phyloP scores from a whole-genome alignment of 257 asterid species.

The Ligustrum vulgare region DNA sequence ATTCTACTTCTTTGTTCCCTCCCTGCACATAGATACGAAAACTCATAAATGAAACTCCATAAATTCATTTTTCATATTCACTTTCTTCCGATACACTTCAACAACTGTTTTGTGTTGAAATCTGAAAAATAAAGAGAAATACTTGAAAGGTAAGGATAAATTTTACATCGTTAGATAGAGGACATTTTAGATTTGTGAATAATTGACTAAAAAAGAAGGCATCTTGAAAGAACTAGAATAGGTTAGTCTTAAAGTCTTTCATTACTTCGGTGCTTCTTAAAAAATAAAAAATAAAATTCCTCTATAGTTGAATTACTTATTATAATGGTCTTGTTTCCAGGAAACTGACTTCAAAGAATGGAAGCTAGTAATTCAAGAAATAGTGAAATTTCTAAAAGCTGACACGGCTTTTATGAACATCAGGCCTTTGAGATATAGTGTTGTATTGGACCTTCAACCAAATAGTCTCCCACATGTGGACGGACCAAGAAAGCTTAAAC shows the following conservation, averaged over 20 bases:
- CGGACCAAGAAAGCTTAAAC: slow-evolving; percentile 69
- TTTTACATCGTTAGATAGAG: neutral
- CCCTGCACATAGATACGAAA: neutral
- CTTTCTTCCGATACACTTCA: neutral
- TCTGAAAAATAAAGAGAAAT: neutral
- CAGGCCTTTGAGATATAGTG: slow-evolving; percentile 91
- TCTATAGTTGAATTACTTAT: slow-evolving; percentile 24
- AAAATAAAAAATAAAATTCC: too few relatives aligned
- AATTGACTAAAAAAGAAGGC: neutral
- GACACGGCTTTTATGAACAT: slow-evolving; percentile 93
- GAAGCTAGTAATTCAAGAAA: slow-evolving; percentile 97
- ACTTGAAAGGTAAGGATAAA: neutral
- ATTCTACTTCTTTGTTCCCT: neutral
- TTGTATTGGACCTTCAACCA: slow-evolving; percentile 82
- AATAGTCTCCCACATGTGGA: slow-evolving; percentile 62
- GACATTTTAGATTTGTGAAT: neutral
- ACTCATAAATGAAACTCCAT: neutral
- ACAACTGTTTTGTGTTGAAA: neutral
- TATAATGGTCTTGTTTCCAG: slow-evolving; percentile 55
- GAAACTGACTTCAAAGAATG: slow-evolving; percentile 96
- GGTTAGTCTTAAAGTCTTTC: neutral
- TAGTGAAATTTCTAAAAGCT: slow-evolving; percentile 89
- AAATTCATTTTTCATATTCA: neutral
- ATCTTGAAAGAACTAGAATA: neutral
- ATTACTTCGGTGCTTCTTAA: neutral